phyloP scores from a whole-genome alignment of 768 basidiomycete species.

The Mycena belliarum region DNA sequence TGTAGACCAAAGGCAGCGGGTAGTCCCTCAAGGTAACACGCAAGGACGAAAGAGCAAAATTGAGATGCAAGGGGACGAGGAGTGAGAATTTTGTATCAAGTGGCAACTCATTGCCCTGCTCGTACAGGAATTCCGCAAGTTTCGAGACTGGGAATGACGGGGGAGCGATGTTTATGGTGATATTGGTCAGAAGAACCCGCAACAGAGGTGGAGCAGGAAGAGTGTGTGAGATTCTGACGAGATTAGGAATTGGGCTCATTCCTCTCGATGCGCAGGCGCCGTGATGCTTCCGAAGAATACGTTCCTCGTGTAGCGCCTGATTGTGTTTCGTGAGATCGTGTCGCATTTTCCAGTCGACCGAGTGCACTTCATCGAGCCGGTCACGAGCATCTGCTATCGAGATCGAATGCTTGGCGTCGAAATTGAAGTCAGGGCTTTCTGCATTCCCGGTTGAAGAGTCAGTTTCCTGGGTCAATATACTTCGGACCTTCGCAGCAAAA shows the following conservation, averaged over 20 bases:
- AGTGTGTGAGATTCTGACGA: constrained; percentile 40
- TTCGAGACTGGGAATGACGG: constrained; percentile 60
- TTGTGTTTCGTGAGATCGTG: constrained; percentile 47
- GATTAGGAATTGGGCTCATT: constrained; percentile 38
- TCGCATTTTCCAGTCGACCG: constrained; percentile 71
- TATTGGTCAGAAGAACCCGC: constrained; percentile 59
- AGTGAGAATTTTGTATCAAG: constrained; percentile 72
- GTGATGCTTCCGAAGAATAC: constrained; percentile 45
- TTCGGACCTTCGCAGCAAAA: constrained; percentile 76
- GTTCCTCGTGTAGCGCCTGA: constrained; percentile 51
- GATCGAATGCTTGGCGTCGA: constrained; percentile 64
- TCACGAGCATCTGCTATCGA: constrained; percentile 70
- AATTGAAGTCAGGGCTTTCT: constrained; percentile 56
- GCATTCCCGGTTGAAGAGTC: constrained; percentile 27
- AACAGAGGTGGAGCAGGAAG: constrained; percentile 63
- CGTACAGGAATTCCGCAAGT: constrained; percentile 63
- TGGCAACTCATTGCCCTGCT: constrained; percentile 71
- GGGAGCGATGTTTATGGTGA: constrained; percentile 54
- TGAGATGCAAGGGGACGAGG: constrained; percentile 80
- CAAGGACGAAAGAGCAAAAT: constrained; percentile 62
- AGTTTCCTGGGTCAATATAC: constrained; percentile 50
- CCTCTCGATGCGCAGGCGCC: constrained; percentile 34
- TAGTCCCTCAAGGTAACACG: constrained; percentile 79
- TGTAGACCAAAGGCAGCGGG: constrained; percentile 79
- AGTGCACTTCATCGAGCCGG: constrained; percentile 68